Evolutionary conservation across 169 alveolate genomes (phyloP).

Genomic region (Cryptosporidium sp.): DNA sequence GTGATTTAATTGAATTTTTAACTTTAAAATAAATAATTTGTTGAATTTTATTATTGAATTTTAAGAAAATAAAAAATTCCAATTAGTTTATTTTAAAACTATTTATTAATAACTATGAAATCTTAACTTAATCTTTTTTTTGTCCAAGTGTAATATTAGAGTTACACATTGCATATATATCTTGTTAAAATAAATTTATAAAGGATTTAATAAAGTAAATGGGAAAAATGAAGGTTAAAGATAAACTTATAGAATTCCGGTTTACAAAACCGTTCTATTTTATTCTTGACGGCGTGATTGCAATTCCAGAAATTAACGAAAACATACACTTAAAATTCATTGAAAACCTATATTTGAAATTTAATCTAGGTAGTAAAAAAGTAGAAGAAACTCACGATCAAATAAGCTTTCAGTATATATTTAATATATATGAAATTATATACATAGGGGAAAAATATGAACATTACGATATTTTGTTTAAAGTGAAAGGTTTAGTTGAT

Average conservation of each 20-base stretch:
- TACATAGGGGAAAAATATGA: conserved; percentile 18
- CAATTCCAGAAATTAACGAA: conserved; percentile 12
- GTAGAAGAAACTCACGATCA: not conserved
- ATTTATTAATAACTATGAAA: no score
- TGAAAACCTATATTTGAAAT: not conserved
- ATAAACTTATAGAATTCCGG: not conserved
- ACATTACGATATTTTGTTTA: not conserved
- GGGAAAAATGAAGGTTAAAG: not conserved
- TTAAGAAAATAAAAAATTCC: no score
- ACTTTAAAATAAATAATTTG: no score
- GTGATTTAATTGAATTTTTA: no score
- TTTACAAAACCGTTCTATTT: conserved; percentile 10
- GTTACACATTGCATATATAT: no score
- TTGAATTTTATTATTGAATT: no score
- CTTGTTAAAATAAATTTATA: no score
- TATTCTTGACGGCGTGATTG: not conserved
- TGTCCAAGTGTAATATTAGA: not conserved
- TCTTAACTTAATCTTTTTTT: no score
- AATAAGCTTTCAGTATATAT: not conserved
- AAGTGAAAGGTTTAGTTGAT: not conserved
- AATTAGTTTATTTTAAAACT: no score
- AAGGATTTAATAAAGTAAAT: not conserved
- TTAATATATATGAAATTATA: conserved; percentile 22
- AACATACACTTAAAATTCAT: not conserved
- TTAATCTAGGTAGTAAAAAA: not conserved